Evolutionary conservation across 148 eudicot species (phyloP), one percentile per base, ranked within the genome.

Genomic region (Rhododendron williamsianum): DNA sequence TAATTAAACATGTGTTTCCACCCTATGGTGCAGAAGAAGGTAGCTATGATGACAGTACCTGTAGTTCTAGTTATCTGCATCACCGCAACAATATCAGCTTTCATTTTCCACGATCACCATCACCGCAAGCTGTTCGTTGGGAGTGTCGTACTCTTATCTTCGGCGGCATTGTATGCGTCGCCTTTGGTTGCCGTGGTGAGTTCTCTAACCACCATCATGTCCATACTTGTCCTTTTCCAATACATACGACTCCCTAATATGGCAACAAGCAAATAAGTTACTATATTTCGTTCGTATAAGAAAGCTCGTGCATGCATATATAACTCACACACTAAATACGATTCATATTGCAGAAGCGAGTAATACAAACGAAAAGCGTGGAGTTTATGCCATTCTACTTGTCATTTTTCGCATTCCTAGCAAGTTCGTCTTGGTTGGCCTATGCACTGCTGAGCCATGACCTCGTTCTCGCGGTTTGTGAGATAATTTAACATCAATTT

Each of bases 381-480:
- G 93, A 93, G 77, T 94, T 81, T 83, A 95, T 93, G 93, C 96
- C 96, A 27, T 95, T 93, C 87, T 84, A 89, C 86, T 84, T 95
- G 76, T 93, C 96, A n/a, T 80, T 95, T 67, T 93, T 93, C 91
- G 90, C 95, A 38, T 94, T 95, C 78, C 91, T 93, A 15, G 87
- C 94, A 49, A 93, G 94, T 88, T 87, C 89, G 19, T 81, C 90
- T 78, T 93, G 98, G 98, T 84, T 92, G 92, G 90, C 87, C 15
- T 95, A 95, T 78, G 96, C 96, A 88, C 87, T 93, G 56, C 90
- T 95, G 35, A 90, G 96, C 88, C 96, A 88, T n/a, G 98, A 93
- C 83, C 86, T 92, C 65, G 78, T 93, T 78, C 89, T 93, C 2
- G 88, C 91, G 93, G 96, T 93, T 72, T n/a, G 95, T 90, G 48